Evolutionary conservation across 768 basidiomycete species (phyloP), one percentile per base, ranked within the genome.

Genomic region (Ramaria sp.): DNA sequence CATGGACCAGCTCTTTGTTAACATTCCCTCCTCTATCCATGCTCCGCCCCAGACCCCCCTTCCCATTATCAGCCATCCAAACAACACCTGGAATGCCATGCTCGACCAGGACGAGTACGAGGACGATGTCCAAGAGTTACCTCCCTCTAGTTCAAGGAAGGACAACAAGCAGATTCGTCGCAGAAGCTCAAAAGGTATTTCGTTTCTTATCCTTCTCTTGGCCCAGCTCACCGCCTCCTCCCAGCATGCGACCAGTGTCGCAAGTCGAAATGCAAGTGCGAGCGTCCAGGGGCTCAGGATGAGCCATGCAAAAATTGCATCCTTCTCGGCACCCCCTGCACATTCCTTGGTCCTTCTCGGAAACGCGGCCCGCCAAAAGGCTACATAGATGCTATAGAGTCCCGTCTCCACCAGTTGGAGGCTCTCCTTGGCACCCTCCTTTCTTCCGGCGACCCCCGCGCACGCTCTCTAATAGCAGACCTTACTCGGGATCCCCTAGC

Each of bases 371-470:
- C 88, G 3, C 88, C 89, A n/a, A 91, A 90, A 66, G 91, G 91
- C 1, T 95, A 95, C 74, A 93, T 95, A 65, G 91, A 94, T 64
- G 91, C 91, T 30, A 91, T 95, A 63, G 91, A 95, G 70, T 87
- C 88, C 13, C 81, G 90, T 13, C 72, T 95, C 5, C 92, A 95
- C 63, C 89, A 94, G 65, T 89, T 91, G 17, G 91, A 95, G 67
- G 91, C 91, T 0, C 75, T 95, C 42, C 74, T 95, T 30, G 92
- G 91, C 53, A 86, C 91, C 58, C 72, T 94, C 53, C 74, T 93
- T 39, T 75, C 83, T 37, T 75, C 85, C 12, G 19, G 47, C 24
- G 55, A 57, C 37, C 67, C 68, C 12, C 66, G 75, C 6, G 76
- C 76, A 1, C 65, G 68, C 47, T 60, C 69, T 20, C 62, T 79